Conservation (phyloP, 2,329 filamentous ascomycete genomes). For the Akanthomyces lecanii region DNA sequence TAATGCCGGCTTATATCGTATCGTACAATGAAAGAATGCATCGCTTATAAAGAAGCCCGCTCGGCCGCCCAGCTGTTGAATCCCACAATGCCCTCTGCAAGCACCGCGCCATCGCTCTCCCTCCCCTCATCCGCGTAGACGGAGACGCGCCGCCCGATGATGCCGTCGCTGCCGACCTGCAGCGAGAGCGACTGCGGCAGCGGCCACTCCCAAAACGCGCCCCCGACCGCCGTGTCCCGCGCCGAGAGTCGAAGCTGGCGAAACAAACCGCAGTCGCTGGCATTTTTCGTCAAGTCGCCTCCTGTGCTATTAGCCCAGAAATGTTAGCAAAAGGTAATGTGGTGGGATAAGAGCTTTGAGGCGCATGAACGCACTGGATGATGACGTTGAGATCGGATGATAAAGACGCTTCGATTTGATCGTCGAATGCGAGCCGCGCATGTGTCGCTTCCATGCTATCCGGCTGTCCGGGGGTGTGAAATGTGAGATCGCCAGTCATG, state of each 20-base stretch:
- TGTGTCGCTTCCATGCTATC: slow-evolving; percentile 38
- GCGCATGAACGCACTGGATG: slow-evolving; percentile 36
- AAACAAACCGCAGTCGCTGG: slow-evolving; percentile 40
- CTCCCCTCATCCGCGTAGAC: slow-evolving; percentile 27
- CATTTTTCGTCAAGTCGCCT: slow-evolving; percentile 40
- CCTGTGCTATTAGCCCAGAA: slow-evolving; percentile 30
- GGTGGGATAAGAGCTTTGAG: not conserved
- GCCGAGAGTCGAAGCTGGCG: slow-evolving; percentile 32
- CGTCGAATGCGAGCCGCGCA: slow-evolving; percentile 35
- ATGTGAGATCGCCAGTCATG: slow-evolving; percentile 37
- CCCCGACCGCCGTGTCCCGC: not conserved
- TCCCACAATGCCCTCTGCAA: slow-evolving; percentile 48
- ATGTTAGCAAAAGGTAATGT: not conserved
- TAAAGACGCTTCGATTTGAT: slow-evolving; percentile 18
- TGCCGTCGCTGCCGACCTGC: slow-evolving; percentile 41
- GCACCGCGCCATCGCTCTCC: slow-evolving; percentile 27
- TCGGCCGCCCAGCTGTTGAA: slow-evolving; percentile 33
- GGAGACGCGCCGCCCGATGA: slow-evolving; percentile 46
- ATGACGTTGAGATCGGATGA: slow-evolving; percentile 33
- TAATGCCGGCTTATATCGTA: not conserved
- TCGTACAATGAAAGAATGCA: not conserved
- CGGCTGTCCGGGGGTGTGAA: slow-evolving; percentile 39
- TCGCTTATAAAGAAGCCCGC: slow-evolving; percentile 3
- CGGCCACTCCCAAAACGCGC: slow-evolving; percentile 30
- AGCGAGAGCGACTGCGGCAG: slow-evolving; percentile 39